Conservation (phyloP, 768 basidiomycete species). For the Lactarius psammicola region DNA sequence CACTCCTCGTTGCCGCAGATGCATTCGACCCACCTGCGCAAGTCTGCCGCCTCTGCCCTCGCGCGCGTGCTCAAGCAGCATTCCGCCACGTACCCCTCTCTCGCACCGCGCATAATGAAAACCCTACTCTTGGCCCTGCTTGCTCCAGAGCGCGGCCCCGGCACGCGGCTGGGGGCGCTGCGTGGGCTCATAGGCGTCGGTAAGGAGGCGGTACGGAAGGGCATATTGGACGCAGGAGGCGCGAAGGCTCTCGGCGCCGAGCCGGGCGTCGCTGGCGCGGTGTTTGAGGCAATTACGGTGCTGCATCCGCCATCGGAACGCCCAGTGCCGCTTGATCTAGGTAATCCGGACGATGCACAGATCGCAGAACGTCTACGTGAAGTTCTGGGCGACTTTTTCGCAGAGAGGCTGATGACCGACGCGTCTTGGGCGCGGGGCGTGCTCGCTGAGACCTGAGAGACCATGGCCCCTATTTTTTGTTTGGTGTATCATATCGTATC, state of each 20-base stretch:
- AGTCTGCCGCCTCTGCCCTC: slow-evolving; percentile 78
- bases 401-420: slow-evolving; percentile 53
- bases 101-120: slow-evolving; percentile 89
- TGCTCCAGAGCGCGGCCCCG: slow-evolving; percentile 65
- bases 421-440: slow-evolving; percentile 64
- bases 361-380: slow-evolving; percentile 49
- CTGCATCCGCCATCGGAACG: slow-evolving; percentile 58
- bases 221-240: slow-evolving; percentile 77
- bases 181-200: slow-evolving; percentile 84
- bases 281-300: slow-evolving; percentile 63
- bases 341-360: slow-evolving; percentile 47
- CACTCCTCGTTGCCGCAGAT: slow-evolving; percentile 79
- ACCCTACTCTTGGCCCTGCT: slow-evolving; percentile 87
- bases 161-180: slow-evolving; percentile 87
- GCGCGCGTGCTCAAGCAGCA: slow-evolving; percentile 78
- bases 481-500: slow-evolving; percentile 15
- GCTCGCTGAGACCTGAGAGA: slow-evolving; percentile 34
- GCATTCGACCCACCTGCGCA: slow-evolving; percentile 71
- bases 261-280: slow-evolving; percentile 51
- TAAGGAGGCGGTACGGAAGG: slow-evolving; percentile 80
- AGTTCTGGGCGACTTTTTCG: slow-evolving; percentile 61
- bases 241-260: slow-evolving; percentile 73
- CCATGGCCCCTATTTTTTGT: not conserved
- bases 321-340: slow-evolving; percentile 54
- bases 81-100: slow-evolving; percentile 84